Percentiles rank a stretch among this genome's conserved stretches.
Conservation (phyloP, 805 yeast genomes). For the Candida sithepensis region DNA sequence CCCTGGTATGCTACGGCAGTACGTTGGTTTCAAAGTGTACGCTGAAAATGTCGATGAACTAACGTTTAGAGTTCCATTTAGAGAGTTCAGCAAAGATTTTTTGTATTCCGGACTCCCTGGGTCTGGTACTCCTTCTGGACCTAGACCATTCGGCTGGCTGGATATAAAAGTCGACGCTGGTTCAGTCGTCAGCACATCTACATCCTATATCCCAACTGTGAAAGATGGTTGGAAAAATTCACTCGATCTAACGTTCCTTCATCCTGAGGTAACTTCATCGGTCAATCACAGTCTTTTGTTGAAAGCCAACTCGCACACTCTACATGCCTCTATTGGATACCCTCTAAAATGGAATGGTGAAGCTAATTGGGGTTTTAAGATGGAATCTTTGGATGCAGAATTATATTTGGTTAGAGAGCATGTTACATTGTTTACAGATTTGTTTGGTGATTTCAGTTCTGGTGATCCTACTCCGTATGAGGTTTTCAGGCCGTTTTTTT, state of each 20-base stretch:
- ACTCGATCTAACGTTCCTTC: slow-evolving; percentile 41
- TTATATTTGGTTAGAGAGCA: slow-evolving; percentile 81
- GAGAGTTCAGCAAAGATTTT: slow-evolving; percentile 79
- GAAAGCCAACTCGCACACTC: slow-evolving; percentile 51
- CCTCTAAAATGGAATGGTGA: slow-evolving; percentile 85
- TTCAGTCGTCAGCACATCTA: slow-evolving; percentile 43
- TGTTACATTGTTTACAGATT: slow-evolving; percentile 64
- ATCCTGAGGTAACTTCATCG: slow-evolving; percentile 70
- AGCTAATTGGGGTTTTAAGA: slow-evolving; percentile 62
- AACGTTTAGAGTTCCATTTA: slow-evolving; percentile 70
- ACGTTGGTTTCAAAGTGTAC: slow-evolving; percentile 53
- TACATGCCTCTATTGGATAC: slow-evolving; percentile 57
- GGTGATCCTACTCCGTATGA: slow-evolving; percentile 74
- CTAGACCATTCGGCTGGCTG: slow-evolving; percentile 88
- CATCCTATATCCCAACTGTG: slow-evolving; percentile 50
- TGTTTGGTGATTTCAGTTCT: slow-evolving; percentile 69
- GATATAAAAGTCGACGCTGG: slow-evolving; percentile 61
- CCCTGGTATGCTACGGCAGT: slow-evolving; percentile 53
- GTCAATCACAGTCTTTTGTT: slow-evolving; percentile 84
- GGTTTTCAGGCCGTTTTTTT: slow-evolving; percentile 67
- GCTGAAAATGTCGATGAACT: slow-evolving; percentile 62
- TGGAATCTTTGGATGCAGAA: slow-evolving; percentile 48
- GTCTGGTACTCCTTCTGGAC: slow-evolving; percentile 7
- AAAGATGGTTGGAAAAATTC: slow-evolving; percentile 53
- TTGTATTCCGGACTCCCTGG: slow-evolving; percentile 14